Percentiles rank a stretch among this genome's conserved stretches.
These are phyloP conservation scores for Aureobasidium sp. DNA, from an alignment of 2,329 filamentous ascomycete genomes.

Conservation along the genomic window DNA sequence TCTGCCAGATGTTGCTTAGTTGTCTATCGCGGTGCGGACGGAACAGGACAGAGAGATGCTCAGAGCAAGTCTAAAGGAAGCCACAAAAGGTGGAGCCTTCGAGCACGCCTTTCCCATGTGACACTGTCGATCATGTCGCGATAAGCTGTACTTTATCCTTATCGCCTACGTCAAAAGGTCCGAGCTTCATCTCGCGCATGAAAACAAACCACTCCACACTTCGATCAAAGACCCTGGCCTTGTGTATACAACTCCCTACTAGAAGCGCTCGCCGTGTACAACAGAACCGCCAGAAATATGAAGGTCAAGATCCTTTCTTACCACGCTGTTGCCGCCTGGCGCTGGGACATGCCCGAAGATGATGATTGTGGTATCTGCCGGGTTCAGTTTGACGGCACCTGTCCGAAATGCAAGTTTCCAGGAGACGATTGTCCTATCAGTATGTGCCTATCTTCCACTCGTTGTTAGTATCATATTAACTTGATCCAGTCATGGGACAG, in stretches of 20 bases:
- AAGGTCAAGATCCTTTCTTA: slow-evolving; percentile 92
- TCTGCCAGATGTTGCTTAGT: background rate
- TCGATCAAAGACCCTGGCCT: background rate
- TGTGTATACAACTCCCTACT: background rate
- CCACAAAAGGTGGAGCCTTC: background rate
- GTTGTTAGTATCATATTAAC: slow-evolving; percentile 18
- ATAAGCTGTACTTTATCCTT: background rate
- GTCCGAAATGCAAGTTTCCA: slow-evolving; percentile 95
- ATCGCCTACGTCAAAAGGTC: background rate
- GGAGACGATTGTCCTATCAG: slow-evolving; percentile 90
- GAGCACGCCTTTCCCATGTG: slow-evolving; percentile 6
- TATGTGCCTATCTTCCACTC: slow-evolving; percentile 42
- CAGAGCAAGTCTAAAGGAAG: background rate
- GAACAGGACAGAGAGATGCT: background rate
- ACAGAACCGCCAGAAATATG: slow-evolving; percentile 48
- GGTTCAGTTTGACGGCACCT: slow-evolving; percentile 95
- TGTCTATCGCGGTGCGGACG: background rate
- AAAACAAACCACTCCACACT: background rate
- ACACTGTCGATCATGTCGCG: background rate
- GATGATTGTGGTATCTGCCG: slow-evolving; percentile 98
- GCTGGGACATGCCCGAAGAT: slow-evolving; percentile 86
- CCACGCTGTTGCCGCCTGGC: slow-evolving; percentile 93
- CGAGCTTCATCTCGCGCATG: background rate
- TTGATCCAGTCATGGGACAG: slow-evolving; percentile 74
- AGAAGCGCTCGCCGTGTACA: background rate